These are phyloP conservation scores for Phytophthora hybrid DNA, from an alignment of 352 stramenopile genomes.

Conservation along the genomic window DNA sequence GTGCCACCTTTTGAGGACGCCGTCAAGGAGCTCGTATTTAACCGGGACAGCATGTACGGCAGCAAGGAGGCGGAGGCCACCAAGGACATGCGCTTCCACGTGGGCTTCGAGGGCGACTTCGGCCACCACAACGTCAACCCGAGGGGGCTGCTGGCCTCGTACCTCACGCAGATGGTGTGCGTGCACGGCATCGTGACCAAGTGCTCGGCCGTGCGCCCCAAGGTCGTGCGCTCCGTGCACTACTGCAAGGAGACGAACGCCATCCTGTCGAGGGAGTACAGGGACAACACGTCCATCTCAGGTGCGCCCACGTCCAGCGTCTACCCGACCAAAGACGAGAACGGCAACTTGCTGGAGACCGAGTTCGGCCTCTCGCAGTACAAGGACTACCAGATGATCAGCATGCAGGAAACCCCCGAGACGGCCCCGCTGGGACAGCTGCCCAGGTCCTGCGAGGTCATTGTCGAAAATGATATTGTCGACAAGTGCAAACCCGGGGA, in stretches of 20 bases:
- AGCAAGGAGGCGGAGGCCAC: slow-evolving; percentile 75
- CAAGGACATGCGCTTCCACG: slow-evolving; percentile 87
- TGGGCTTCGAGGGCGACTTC: slow-evolving; percentile 95
- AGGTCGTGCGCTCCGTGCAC: slow-evolving; percentile 97
- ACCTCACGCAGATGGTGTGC: slow-evolving; percentile 96
- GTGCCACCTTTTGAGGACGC: slow-evolving; percentile 86
- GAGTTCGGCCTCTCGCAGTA: slow-evolving; percentile 98
- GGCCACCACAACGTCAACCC: slow-evolving; percentile 94
- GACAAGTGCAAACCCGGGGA: slow-evolving; percentile 99
- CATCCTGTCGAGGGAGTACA: slow-evolving; percentile 95
- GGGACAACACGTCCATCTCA: slow-evolving; percentile 96
- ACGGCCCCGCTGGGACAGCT: slow-evolving; percentile 97
- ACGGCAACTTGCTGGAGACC: slow-evolving; percentile 97
- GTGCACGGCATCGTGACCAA: slow-evolving; percentile 99
- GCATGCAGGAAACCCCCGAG: slow-evolving; percentile 92
- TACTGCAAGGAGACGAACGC: slow-evolving; percentile 97
- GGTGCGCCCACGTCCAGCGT: slow-evolving; percentile 88
- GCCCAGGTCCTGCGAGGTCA: slow-evolving; percentile 97
- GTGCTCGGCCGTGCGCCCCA: slow-evolving; percentile 97
- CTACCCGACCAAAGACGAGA: slow-evolving; percentile 96
- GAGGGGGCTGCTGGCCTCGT: slow-evolving; percentile 91
- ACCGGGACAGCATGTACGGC: slow-evolving; percentile 81
- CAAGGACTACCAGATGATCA: slow-evolving; percentile 98
- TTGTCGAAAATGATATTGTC: slow-evolving; percentile 99
- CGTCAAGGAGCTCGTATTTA: slow-evolving; percentile 84